phyloP scores from a whole-genome alignment of 768 basidiomycete genomes.

The Mycena indigotica region DNA sequence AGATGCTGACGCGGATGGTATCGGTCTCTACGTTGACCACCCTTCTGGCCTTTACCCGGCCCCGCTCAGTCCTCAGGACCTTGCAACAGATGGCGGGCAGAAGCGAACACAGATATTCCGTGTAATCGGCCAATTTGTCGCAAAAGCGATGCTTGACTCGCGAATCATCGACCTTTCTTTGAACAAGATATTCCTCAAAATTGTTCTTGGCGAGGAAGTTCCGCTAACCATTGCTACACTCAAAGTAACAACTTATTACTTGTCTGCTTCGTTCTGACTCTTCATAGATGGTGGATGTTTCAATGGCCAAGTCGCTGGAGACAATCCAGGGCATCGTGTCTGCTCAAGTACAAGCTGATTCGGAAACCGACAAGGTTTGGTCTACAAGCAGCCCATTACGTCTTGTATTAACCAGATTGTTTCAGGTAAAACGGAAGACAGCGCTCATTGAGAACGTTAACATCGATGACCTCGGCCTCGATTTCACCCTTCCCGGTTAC shows the following conservation, averaged over 20 bases:
- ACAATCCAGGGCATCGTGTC: constrained; percentile 74
- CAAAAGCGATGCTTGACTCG: constrained; percentile 95
- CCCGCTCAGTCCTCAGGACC: constrained; percentile 72
- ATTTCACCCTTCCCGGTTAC: constrained; percentile 97
- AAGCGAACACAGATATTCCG: constrained; percentile 86
- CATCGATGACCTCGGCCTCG: constrained; percentile 87
- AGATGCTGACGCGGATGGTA: constrained; percentile 67
- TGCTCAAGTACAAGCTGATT: constrained; percentile 34
- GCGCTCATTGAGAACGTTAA: constrained; percentile 61
- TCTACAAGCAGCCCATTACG: not conserved
- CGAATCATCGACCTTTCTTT: constrained; percentile 95
- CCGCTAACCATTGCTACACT: constrained; percentile 82
- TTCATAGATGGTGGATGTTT: constrained; percentile 75
- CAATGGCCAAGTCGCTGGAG: constrained; percentile 81
- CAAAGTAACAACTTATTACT: constrained; percentile 48
- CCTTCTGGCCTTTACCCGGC: constrained; percentile 87
- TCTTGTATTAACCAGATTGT: constrained; percentile 4
- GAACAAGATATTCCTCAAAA: constrained; percentile 93
- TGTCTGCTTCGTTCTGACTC: constrained; percentile 11
- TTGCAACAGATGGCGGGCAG: constrained; percentile 74
- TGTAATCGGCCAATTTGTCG: constrained; percentile 93
- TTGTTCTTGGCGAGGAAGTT: constrained; percentile 84
- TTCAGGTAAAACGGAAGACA: constrained; percentile 57
- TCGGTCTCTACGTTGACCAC: constrained; percentile 78
- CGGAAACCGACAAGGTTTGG: constrained; percentile 57